Evolutionary conservation across 225 moss, liverwort and hornwort species (phyloP), one percentile per base, ranked within the genome.

Genomic region (Pseudoscleropodium purum): DNA sequence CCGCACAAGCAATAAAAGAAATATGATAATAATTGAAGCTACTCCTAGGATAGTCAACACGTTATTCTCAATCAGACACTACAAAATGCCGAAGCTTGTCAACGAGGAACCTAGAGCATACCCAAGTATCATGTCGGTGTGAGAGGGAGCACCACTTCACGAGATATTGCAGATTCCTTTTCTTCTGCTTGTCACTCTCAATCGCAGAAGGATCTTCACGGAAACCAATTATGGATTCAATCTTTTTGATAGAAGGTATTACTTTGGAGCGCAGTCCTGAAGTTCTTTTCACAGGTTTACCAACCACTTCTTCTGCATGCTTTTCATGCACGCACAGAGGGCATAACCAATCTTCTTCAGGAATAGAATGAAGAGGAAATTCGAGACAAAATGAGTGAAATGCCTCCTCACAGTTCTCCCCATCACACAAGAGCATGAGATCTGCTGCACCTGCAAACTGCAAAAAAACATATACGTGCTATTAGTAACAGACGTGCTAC

Each of bases 91-190:
- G 59, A 88, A 87, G 84, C 43, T 75, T 81, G 41, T 75, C 73
- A 67, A 67, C 49, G 67, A 60, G 84, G 81, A 82, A 81, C 65
- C 45, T 73, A 87, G 36, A 74, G 66, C 91, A 86, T 95, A 98
- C 98, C 98, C 98, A 98, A 54, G 96, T 94, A 90, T 95, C 96
- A 91, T 95, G 98, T 47, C 94, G 94, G 86, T 98, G 98, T 51
- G 98, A 98, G 81, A 96, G 92, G 67, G 87, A 91, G 88, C 87
- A 90, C 98, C 98, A 98, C 89, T 98, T 98, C 88, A 98, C 95
- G 82, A 96, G 93, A 91, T 95, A 98, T 72, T 96, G 93, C 67
- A 92, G 82, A 85, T 91, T 91, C 64, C 63, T 90, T 84, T 85
- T 69, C 83, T 87, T 88, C 80, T 84, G 72, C 82, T 84, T 75